phyloP scores from a whole-genome alignment of 2,329 filamentous ascomycete genomes.

The Xylariaceae sp. region DNA sequence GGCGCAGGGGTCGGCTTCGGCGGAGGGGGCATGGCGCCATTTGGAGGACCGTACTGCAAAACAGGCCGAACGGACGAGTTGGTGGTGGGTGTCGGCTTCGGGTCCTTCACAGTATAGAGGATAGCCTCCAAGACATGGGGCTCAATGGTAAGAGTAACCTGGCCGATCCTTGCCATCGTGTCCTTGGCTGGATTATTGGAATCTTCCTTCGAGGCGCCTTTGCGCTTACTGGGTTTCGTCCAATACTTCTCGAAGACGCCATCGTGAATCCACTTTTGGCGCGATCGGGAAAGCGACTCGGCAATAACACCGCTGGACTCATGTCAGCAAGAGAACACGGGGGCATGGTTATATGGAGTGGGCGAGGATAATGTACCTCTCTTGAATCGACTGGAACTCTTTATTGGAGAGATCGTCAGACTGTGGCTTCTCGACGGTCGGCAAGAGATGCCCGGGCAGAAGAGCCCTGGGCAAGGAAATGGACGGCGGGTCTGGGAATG shows the following conservation, averaged over 20 bases:
- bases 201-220: slow-evolving; percentile 58
- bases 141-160: slow-evolving; percentile 69
- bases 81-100: slow-evolving; percentile 43
- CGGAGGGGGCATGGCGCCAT: slow-evolving; percentile 55
- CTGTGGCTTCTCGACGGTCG: slow-evolving; percentile 64
- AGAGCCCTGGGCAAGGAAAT: slow-evolving; percentile 55
- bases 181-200: slow-evolving; percentile 64
- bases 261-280: slow-evolving; percentile 65
- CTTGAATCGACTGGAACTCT: slow-evolving; percentile 68
- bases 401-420: slow-evolving; percentile 54
- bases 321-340: slow-evolving; percentile 16
- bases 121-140: slow-evolving; percentile 75
- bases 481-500: slow-evolving; percentile 29
- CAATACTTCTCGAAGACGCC: slow-evolving; percentile 74
- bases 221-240: slow-evolving; percentile 66
- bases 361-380: slow-evolving; percentile 50
- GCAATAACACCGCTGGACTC: slow-evolving; percentile 61
- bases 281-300: slow-evolving; percentile 68
- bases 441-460: slow-evolving; percentile 61
- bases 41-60: slow-evolving; percentile 61
- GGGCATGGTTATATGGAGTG: background rate
- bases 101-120: slow-evolving; percentile 66
- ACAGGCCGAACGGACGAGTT: slow-evolving; percentile 46
- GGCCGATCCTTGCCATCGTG: slow-evolving; percentile 67
- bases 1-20: slow-evolving; percentile 34